These are phyloP conservation scores for Cicer cuneatum DNA, from an alignment of 306 rosid genomes.

Conservation along the genomic window DNA sequence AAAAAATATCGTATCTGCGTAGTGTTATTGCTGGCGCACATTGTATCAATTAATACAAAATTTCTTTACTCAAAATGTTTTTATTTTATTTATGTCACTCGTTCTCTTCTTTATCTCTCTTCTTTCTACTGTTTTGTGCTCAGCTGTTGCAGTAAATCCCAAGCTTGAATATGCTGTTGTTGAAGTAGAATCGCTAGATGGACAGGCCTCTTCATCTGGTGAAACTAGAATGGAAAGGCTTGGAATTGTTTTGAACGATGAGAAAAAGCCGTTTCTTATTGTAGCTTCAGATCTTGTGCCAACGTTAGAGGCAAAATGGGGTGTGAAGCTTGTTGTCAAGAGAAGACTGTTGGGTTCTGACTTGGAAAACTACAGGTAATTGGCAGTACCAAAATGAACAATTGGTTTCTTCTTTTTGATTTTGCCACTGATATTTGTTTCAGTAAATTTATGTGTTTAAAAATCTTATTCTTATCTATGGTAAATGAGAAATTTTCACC, in stretches of 20 bases:
- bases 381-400: slow-evolving; percentile 35
- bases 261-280: slow-evolving; percentile 70
- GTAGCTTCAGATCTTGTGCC: slow-evolving; percentile 93
- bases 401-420: slow-evolving; percentile 29
- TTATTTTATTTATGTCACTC: slow-evolving; percentile 32
- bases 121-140: slow-evolving; percentile 39
- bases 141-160: slow-evolving; percentile 96
- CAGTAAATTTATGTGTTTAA: slow-evolving; percentile 31
- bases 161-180: slow-evolving; percentile 92
- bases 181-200: slow-evolving; percentile 65
- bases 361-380: slow-evolving; percentile 90
- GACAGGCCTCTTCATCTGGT: slow-evolving; percentile 55
- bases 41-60: neutral
- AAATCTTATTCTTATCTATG: slow-evolving; percentile 1
- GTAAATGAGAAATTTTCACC: slow-evolving; percentile 16
- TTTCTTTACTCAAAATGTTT: slow-evolving; percentile 15
- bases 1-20: slow-evolving; percentile 24
- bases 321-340: slow-evolving; percentile 72
- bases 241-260: slow-evolving; percentile 80
- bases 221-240: slow-evolving; percentile 63
- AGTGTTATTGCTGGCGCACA: slow-evolving; percentile 4
- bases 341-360: slow-evolving; percentile 74
- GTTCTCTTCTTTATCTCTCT: slow-evolving; percentile 33
- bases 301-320: slow-evolving; percentile 89
- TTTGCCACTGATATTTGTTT: slow-evolving; percentile 29